Conservation (phyloP, 1,284 basidiomycete species). For the Microbotryum lychnidis-dioicae region DNA sequence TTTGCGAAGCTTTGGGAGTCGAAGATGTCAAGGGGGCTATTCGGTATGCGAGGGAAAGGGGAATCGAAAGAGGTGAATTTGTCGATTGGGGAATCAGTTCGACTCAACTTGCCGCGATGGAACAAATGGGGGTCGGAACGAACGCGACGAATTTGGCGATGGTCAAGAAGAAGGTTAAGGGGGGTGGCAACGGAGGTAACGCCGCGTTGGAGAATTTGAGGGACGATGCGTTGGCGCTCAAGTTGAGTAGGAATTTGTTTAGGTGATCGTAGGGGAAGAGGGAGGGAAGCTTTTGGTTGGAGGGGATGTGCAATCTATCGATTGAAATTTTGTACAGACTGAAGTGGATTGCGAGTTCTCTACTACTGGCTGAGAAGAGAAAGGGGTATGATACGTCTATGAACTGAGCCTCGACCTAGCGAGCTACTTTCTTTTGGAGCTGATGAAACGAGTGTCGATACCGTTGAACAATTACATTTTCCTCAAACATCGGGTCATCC, state of each 20-base stretch:
- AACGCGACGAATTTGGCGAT: neutral
- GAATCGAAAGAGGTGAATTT: neutral
- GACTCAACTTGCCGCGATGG: neutral
- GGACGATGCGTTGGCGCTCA: conserved; percentile 25
- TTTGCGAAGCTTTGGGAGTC: conserved; percentile 21
- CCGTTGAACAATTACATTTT: too few species aligned
- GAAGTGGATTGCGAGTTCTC: too few species aligned
- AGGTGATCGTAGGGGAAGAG: neutral
- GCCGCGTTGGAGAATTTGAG: conserved; percentile 17
- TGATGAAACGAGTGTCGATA: too few species aligned
- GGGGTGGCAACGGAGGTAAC: neutral
- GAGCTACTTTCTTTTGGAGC: too few species aligned
- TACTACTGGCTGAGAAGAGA: too few species aligned
- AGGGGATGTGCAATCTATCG: neutral
- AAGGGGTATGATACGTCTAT: too few species aligned
- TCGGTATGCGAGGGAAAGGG: conserved; percentile 7
- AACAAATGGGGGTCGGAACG: neutral
- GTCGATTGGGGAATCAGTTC: neutral
- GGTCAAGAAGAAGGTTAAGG: conserved; percentile 3
- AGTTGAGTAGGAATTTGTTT: conserved; percentile 24
- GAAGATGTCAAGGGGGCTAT: conserved; percentile 21
- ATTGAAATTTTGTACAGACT: too few species aligned
- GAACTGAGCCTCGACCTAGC: too few species aligned
- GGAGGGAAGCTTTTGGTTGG: neutral
- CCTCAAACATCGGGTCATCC: too few species aligned